Evolutionary conservation across 2,329 filamentous ascomycete genomes (phyloP).

Genomic region (Talaromyces sp.): DNA sequence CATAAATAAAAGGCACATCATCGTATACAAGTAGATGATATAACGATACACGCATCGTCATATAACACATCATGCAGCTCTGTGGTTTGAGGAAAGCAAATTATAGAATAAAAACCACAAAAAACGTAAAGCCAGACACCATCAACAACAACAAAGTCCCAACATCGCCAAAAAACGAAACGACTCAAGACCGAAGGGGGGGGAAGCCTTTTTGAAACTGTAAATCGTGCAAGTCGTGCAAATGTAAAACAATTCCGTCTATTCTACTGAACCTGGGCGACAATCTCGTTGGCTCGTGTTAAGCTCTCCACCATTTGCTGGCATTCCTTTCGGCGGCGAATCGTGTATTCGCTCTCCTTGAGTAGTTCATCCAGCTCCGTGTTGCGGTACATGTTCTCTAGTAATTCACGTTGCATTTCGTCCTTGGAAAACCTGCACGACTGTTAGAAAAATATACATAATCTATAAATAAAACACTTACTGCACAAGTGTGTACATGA

Average conservation of each 20-base stretch:
- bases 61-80: not conserved
- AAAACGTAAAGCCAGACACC: not conserved
- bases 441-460: conserved; percentile 10
- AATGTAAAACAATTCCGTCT: conserved; percentile 6
- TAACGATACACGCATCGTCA: not conserved
- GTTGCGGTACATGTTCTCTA: conserved; percentile 95
- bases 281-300: conserved; percentile 86
- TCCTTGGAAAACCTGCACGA: conserved; percentile 78
- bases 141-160: conserved; percentile 1
- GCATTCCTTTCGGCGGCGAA: conserved; percentile 92
- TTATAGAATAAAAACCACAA: not conserved
- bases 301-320: conserved; percentile 98
- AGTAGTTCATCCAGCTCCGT: conserved; percentile 88
- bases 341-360: conserved; percentile 96
- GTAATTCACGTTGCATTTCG: conserved; percentile 94
- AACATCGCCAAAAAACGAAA: conserved; percentile 9
- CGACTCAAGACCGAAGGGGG: not conserved
- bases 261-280: conserved; percentile 64
- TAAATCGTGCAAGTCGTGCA: conserved; percentile 1
- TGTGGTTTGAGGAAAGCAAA: not conserved
- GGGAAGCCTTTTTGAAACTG: not conserved
- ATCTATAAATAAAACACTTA: conserved; percentile 49
- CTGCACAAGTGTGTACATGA: conserved; percentile 96
- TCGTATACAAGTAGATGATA: not conserved
- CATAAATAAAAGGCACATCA: not conserved